Conservation (phyloP, 768 basidiomycete species). For the Suillus paluster region DNA sequence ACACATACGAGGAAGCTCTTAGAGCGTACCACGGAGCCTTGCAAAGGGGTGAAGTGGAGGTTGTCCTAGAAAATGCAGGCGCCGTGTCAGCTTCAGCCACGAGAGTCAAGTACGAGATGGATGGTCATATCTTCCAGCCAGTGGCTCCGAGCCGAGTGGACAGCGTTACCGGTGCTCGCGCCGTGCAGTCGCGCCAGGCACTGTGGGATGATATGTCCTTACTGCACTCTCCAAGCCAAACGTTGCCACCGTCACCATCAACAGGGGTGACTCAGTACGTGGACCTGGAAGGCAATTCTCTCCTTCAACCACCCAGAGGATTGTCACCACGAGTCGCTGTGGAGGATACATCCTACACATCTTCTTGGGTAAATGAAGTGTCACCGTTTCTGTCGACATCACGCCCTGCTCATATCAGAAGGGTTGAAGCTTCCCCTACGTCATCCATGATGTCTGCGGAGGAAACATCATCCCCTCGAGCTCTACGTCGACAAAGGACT, state of each 20-base stretch:
- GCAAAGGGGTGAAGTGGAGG: conserved; percentile 33
- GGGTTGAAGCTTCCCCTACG: conserved; percentile 6
- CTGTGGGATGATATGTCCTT: conserved; percentile 14
- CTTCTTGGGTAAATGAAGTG: conserved; percentile 11
- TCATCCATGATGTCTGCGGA: conserved; percentile 14
- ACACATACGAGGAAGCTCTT: conserved; percentile 46
- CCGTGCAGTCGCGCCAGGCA: conserved; percentile 13
- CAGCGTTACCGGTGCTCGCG: conserved; percentile 7
- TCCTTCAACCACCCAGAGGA: conserved; percentile 10
- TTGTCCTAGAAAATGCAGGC: conserved; percentile 14
- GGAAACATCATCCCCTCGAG: conserved; percentile 15
- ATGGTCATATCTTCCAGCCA: background rate
- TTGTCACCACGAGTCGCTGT: conserved; percentile 22
- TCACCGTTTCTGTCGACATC: background rate
- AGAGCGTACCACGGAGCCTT: conserved; percentile 33
- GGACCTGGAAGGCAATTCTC: conserved; percentile 20
- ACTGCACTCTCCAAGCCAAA: background rate
- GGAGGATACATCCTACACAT: conserved; percentile 21
- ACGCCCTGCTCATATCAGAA: conserved; percentile 15
- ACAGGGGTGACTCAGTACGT: conserved; percentile 28
- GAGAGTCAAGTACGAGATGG: conserved; percentile 13
- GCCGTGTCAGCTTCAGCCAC: conserved; percentile 4
- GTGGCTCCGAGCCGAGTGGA: conserved; percentile 6
- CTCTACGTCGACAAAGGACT: conserved; percentile 12
- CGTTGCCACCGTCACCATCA: conserved; percentile 28